phyloP scores from a whole-genome alignment of 805 yeast species.

The Metschnikowia dekortorum region DNA sequence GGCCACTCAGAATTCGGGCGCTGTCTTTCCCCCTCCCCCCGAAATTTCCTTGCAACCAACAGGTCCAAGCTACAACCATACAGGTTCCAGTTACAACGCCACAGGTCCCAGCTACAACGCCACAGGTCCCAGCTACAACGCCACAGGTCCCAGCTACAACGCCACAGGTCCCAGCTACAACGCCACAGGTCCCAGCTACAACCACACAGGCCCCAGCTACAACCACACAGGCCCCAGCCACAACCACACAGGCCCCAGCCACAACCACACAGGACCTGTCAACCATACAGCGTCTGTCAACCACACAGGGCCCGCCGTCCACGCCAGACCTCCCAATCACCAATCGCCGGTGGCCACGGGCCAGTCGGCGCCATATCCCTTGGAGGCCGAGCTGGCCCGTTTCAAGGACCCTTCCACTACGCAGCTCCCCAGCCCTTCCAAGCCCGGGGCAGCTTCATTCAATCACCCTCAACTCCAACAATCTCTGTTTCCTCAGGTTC shows the following conservation, averaged over 20 bases:
- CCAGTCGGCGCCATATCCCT: background rate
- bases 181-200: too few species aligned
- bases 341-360: background rate
- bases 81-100: too few species aligned
- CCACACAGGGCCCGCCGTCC: background rate
- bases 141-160: too few species aligned
- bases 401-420: background rate
- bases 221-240: too few species aligned
- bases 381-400: background rate
- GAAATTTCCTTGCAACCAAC: background rate
- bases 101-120: too few species aligned
- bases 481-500: slow-evolving; percentile 6
- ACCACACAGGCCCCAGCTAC: too few species aligned
- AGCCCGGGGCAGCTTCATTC: background rate
- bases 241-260: too few species aligned
- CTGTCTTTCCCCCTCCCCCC: background rate
- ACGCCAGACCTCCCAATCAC: background rate
- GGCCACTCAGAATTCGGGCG: background rate
- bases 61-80: background rate
- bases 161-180: too few species aligned
- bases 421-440: background rate
- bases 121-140: too few species aligned
- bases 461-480: slow-evolving; percentile 2
- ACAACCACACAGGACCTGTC: background rate
- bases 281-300: background rate